phyloP scores from a whole-genome alignment of 768 basidiomycete species.

The Leccinum barrowsii region DNA sequence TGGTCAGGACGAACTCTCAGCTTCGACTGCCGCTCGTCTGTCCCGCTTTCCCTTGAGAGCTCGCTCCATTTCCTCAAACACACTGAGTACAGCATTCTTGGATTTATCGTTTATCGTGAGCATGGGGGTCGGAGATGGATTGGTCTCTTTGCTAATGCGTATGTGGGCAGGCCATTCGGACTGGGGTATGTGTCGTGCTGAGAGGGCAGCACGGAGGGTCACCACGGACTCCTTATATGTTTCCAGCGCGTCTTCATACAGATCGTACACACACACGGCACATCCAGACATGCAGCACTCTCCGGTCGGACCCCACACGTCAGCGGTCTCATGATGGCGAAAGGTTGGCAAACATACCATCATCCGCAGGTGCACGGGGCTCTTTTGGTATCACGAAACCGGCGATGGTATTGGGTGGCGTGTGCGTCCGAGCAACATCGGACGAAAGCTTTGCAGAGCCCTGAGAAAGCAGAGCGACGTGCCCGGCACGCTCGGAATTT shows the following conservation, averaged over 20 bases:
- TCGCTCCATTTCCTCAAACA: conserved; percentile 73
- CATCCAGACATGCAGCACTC: conserved; percentile 97
- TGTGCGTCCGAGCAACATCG: not conserved
- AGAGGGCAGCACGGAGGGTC: conserved; percentile 49
- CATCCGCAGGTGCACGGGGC: conserved; percentile 60
- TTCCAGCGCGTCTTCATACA: conserved; percentile 72
- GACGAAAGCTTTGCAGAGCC: conserved; percentile 1
- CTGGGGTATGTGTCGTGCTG: conserved; percentile 46
- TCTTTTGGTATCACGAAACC: conserved; percentile 51
- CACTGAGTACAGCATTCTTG: conserved; percentile 44
- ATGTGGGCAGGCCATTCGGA: conserved; percentile 64
- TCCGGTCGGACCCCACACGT: conserved; percentile 24
- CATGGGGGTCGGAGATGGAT: not conserved
- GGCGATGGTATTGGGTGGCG: conserved; percentile 13
- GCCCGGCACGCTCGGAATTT: conserved; percentile 36
- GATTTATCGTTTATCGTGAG: conserved; percentile 7
- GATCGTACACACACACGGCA: conserved; percentile 86
- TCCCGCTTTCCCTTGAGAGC: conserved; percentile 47
- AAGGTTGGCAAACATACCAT: conserved; percentile 44
- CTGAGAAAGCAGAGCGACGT: conserved; percentile 26
- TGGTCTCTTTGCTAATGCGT: conserved; percentile 16
- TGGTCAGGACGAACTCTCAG: conserved; percentile 39
- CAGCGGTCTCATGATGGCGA: not conserved
- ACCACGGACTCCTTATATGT: conserved; percentile 57
- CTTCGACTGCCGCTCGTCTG: conserved; percentile 28